Evolutionary conservation across 164 flowering plant species (phyloP), one percentile per base, ranked within the genome.

Genomic region (Liriodendron chinense): DNA sequence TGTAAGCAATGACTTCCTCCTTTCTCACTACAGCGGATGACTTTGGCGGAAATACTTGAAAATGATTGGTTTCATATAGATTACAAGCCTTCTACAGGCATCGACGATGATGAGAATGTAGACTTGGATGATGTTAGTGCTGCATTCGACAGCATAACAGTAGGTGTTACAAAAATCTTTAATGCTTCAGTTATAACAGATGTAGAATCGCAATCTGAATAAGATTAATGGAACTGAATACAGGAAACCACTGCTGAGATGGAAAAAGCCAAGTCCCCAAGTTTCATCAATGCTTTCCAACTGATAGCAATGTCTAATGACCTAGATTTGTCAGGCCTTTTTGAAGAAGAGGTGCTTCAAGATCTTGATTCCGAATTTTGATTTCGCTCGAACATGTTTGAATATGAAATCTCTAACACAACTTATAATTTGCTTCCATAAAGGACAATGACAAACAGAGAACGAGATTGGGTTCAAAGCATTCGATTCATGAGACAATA

Each of bases 21-120:
- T 64, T 65, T 47, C 65, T 71, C 74, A 59, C 65, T 70, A 49
- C 84, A 92, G 94, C 73, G 94, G 43, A 86, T 89, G 61, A 87
- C 89, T 71, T 73, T 88, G 67, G 80, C 86, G 49, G 91, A 87
- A 72, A 89, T 92, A 65, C 70, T 85, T 12, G 89, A 89, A 77
- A 84, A 89, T 77, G 77, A 82, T 68, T 92, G 94, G 94, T 89
- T 90, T 75, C 85, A 84, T 74, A 82, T n/a, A 64, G 77, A 83
- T 75, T 90, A 89, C 73, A 67, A 77, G 72, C 89, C 88, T 72
- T 71, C 84, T 49, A 72, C 68, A 50, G 86, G 80, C 43, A 69
- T 75, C 25, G 79, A 81, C 16, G 50, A 65, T 26, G 80, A 87
- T 18, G 83, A 79, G 63, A 73, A 77, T 72, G 78, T 82, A 66